These are phyloP conservation scores for Citrullus colocynthis DNA, from an alignment of 306 rosid genomes.

Conservation along the genomic window DNA sequence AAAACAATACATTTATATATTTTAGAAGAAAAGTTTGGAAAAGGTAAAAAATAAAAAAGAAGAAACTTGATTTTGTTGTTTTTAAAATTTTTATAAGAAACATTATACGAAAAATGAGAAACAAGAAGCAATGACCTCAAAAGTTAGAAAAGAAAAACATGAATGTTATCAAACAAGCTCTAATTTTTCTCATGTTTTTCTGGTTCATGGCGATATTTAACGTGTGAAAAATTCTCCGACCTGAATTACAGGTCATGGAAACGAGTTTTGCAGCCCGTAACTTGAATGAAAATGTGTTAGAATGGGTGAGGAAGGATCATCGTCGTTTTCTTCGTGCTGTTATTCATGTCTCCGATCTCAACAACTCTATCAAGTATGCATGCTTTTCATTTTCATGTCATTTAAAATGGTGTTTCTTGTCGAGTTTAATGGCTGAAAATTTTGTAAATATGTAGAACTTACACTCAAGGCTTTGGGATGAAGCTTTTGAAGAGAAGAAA, in stretches of 20 bases:
- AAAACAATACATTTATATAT: too few species aligned
- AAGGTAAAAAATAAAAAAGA: too few species aligned
- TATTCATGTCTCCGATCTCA: not conserved
- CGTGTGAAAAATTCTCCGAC: not conserved
- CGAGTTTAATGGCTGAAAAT: not conserved
- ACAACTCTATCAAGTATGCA: not conserved
- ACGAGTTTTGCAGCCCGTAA: not conserved
- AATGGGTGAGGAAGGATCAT: constrained; percentile 3
- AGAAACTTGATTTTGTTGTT: too few species aligned
- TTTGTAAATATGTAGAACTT: not conserved
- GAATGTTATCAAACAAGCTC: too few species aligned
- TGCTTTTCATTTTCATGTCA: not conserved
- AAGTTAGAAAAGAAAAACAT: too few species aligned
- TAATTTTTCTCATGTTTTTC: too few species aligned
- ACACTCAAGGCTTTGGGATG: not conserved
- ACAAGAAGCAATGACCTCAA: too few species aligned
- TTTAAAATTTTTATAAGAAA: too few species aligned
- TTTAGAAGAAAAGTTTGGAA: too few species aligned
- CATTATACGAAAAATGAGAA: too few species aligned
- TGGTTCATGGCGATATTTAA: too few species aligned
- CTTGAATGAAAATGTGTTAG: not conserved
- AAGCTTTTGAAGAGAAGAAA: not conserved
- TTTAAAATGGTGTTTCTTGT: not conserved
- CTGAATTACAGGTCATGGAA: not conserved
- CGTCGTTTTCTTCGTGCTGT: constrained; percentile 4